A percentile compares a stretch with the other conserved stretches of the same genome.
Conservation (phyloP, 2,329 filamentous ascomycete genomes). For the Cercospora canescens region DNA sequence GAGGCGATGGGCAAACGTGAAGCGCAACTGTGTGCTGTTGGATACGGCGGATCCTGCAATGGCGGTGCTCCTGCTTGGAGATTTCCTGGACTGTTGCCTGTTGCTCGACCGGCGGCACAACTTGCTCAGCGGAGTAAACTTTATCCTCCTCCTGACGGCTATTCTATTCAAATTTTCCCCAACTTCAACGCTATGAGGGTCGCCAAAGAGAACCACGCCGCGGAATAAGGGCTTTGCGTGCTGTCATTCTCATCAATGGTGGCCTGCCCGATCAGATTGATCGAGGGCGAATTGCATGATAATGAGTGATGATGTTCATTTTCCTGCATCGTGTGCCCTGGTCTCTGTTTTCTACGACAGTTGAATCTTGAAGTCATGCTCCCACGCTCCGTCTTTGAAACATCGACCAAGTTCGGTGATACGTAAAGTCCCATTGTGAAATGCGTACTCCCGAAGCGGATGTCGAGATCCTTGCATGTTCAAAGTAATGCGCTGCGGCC, state of each 20-base stretch:
- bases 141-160: too few relatives aligned
- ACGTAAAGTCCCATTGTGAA: not conserved
- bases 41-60: not conserved
- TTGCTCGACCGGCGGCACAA: not conserved
- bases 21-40: not conserved
- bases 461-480: not conserved
- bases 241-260: too few relatives aligned
- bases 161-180: too few relatives aligned
- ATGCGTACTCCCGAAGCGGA: not conserved
- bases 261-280: too few relatives aligned
- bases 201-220: too few relatives aligned
- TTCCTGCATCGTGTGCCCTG: not conserved
- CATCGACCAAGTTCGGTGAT: not conserved
- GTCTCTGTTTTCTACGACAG: not conserved
- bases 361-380: not conserved
- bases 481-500: not conserved
- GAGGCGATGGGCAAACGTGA: not conserved
- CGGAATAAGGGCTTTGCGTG: too few relatives aligned
- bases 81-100: not conserved
- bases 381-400: slow-evolving; percentile 1
- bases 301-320: not conserved
- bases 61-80: not conserved
- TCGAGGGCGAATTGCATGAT: not conserved
- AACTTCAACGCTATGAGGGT: too few relatives aligned
- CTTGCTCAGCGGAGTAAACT: not conserved